Percentiles rank a stretch among this genome's conserved stretches.
Evolutionary conservation across 2,329 filamentous ascomycete species (phyloP).

Genomic region (Dichotomopilus funicola): DNA sequence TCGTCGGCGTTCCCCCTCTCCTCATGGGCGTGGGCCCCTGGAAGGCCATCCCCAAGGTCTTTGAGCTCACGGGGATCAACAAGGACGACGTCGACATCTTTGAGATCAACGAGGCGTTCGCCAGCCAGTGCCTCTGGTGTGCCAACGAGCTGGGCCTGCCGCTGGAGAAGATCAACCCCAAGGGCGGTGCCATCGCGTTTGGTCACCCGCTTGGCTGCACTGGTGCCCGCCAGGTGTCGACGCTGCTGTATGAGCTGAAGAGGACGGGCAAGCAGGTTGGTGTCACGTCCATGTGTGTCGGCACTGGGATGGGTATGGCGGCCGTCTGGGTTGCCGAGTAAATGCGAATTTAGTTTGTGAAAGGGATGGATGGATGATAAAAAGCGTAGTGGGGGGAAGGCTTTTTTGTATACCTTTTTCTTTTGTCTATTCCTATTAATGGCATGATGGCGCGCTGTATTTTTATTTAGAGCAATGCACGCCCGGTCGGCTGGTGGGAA

Average conservation of each 20-base stretch:
- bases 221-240: conserved; percentile 87
- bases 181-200: conserved; percentile 93
- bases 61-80: conserved; percentile 77
- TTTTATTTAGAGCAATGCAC: conserved; percentile 12
- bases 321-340: conserved; percentile 77
- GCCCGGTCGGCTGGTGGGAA: background rate
- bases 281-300: conserved; percentile 92
- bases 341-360: background rate
- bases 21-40: conserved; percentile 96
- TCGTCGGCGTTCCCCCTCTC: conserved; percentile 84
- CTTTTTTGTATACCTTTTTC: conserved; percentile 13
- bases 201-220: conserved; percentile 94
- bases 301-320: conserved; percentile 97
- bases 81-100: conserved; percentile 93
- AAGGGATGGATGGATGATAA: background rate
- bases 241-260: conserved; percentile 82
- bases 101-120: conserved; percentile 99
- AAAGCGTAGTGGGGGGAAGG: background rate
- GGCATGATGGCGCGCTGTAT: conserved; percentile 12
- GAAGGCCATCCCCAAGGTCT: conserved; percentile 89
- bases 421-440: background rate
- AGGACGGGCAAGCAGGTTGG: conserved; percentile 79
- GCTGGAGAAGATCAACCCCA: conserved; percentile 86
- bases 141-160: conserved; percentile 80
- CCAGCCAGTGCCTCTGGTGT: conserved; percentile 90